Evolutionary conservation across 2,329 filamentous ascomycete species (phyloP), one percentile per base, ranked within the genome.

Genomic region (Alternaria sp.): DNA sequence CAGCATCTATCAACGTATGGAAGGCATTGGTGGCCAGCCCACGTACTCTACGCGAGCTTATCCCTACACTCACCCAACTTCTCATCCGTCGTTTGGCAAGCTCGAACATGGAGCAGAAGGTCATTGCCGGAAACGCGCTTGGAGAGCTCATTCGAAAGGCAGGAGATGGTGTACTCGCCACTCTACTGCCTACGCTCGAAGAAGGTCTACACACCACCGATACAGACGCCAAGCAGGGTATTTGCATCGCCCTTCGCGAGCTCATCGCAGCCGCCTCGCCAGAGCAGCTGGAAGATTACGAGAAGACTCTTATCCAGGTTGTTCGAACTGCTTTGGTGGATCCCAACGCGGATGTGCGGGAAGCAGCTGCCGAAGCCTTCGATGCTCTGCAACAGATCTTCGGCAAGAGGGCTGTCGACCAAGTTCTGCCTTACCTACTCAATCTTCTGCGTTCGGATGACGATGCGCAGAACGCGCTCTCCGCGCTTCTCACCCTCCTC

Each of bases 71-170:
- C 62, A 97, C 93, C 6, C 94, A 97, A 78, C 89, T 99, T 65
- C 91, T 99, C 71, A 98, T 99, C 77, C 89, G 92, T 61, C 92
- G 95, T 50, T 87, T 99, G 69, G 95, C 93, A 64, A 98, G 94
- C 78, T 91, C 94, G 46, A 98, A 97, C 75, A 94, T 97, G 90
- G 95, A 99, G 79, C 95, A 99, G 80, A 98, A 97, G 84, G 91
- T 97, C 70, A 99, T 99, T 84, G 95, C 96, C 68, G 94, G 94
- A 78, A 98, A 98, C 78, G 93, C 95, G 50, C 86, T 99, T 57
- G 95, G 95, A 74, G 95, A 99, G 78, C 88, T 99, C 68, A 98
- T 99, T 74, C 90, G 95, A 73, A 97, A 97, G 81, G 94, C 95
- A 73, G 95, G 96, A 63, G 95, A 99, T 78, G 91, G 93, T 57